A percentile compares a stretch with the other conserved stretches of the same genome.
These are phyloP conservation scores for Calycina marina DNA, from an alignment of 2,329 filamentous ascomycete species.

Conservation along the genomic window DNA sequence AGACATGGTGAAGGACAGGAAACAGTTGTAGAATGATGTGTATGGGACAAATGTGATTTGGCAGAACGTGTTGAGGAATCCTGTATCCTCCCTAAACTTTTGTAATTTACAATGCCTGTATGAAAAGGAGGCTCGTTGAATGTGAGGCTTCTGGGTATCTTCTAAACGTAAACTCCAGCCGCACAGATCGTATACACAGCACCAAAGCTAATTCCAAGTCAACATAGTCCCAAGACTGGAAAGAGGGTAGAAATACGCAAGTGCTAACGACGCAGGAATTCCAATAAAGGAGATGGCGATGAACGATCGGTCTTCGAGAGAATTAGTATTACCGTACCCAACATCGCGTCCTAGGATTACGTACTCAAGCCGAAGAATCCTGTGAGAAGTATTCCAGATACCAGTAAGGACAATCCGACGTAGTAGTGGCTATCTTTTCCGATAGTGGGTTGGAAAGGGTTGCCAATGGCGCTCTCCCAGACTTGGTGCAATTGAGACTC, in stretches of 20 bases:
- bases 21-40: too few relatives aligned
- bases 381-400: conserved; percentile 56
- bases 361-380: conserved; percentile 79
- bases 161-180: conserved; percentile 88
- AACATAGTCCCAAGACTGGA: background rate
- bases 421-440: conserved; percentile 74
- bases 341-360: too few relatives aligned
- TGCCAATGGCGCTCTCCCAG: conserved; percentile 85
- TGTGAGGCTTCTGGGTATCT: conserved; percentile 8
- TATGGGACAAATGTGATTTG: too few relatives aligned
- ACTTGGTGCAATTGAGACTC: conserved; percentile 73
- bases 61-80: too few relatives aligned
- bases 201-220: conserved; percentile 53
- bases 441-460: conserved; percentile 67
- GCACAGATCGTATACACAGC: conserved; percentile 98
- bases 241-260: conserved; percentile 53
- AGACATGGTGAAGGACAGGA: too few relatives aligned
- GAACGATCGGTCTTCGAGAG: conserved; percentile 62
- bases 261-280: conserved; percentile 71
- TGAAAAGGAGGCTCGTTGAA: conserved; percentile 6
- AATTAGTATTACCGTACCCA: too few relatives aligned
- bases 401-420: conserved; percentile 62
- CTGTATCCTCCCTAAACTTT: too few relatives aligned
- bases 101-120: too few relatives aligned
- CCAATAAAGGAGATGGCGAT: conserved; percentile 64